Percentiles rank a stretch among this genome's conserved stretches.
These are phyloP conservation scores for Vachellia collinsii DNA, from an alignment of 306 rosid genomes.

Conservation along the genomic window DNA sequence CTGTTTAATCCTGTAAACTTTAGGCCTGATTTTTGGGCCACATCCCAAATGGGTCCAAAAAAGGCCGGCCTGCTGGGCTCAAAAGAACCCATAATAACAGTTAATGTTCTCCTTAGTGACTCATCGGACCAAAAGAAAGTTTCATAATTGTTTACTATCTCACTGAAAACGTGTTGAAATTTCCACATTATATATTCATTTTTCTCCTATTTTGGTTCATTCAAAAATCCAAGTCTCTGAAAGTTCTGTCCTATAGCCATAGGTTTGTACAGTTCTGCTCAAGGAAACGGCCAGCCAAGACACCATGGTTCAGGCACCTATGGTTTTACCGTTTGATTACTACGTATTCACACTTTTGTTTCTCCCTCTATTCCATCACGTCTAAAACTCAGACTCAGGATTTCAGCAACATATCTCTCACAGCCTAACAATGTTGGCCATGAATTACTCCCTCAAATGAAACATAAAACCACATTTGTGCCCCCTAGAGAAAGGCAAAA, in stretches of 20 bases:
- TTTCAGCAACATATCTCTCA: conserved; percentile 24
- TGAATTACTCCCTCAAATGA: background rate
- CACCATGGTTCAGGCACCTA: background rate
- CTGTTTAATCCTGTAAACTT: background rate
- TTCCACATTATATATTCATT: background rate
- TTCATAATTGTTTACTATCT: background rate
- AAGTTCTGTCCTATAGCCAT: background rate
- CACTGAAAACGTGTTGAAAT: background rate
- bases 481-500: background rate
- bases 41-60: no score
- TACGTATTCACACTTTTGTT: conserved; percentile 8
- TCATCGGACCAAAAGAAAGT: background rate
- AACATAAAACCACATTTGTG: background rate
- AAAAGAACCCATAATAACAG: background rate
- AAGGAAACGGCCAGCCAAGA: conserved; percentile 6
- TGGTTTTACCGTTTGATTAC: background rate
- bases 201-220: background rate
- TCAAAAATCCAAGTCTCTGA: background rate
- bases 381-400: conserved; percentile 23
- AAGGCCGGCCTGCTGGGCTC: background rate
- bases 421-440: conserved; percentile 16
- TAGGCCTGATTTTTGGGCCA: background rate
- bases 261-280: background rate
- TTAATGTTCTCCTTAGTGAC: conserved; percentile 9
- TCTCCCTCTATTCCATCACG: conserved; percentile 21